These are phyloP conservation scores for Ziziphus jujuba DNA, from an alignment of 306 rosid species.

Conservation along the genomic window DNA sequence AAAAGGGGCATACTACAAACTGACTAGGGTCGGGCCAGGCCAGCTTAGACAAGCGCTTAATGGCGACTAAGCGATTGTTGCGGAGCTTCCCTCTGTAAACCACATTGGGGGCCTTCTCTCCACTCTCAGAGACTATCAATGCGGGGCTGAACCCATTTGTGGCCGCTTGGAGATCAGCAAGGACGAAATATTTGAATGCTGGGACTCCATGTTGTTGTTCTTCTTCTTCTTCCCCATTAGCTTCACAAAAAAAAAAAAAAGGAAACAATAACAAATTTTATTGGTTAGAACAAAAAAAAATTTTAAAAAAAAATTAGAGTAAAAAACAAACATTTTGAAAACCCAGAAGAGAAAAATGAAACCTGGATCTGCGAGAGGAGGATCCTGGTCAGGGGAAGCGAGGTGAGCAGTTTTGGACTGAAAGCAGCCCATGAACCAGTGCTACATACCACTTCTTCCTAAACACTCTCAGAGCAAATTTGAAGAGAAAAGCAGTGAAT, in stretches of 20 bases:
- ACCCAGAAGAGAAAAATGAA: neutral
- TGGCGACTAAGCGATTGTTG: constrained; percentile 35
- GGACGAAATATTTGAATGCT: constrained; percentile 30
- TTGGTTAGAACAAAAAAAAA: neutral
- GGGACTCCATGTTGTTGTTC: constrained; percentile 30
- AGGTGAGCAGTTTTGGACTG: constrained; percentile 46
- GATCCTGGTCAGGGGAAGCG: constrained; percentile 33
- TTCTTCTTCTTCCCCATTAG: constrained; percentile 28
- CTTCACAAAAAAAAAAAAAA: constrained; percentile 13
- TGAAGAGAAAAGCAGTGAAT: constrained; percentile 3
- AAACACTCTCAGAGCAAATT: constrained; percentile 4
- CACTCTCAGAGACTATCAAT: constrained; percentile 43
- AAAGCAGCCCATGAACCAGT: constrained; percentile 44
- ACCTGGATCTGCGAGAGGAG: constrained; percentile 46
- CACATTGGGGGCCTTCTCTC: constrained; percentile 46
- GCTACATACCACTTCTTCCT: constrained; percentile 16
- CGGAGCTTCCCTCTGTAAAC: constrained; percentile 46
- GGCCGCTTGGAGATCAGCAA: constrained; percentile 39
- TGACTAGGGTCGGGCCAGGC: constrained; percentile 49
- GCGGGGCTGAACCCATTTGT: constrained; percentile 38
- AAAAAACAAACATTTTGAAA: neutral
- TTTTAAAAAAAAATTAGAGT: neutral
- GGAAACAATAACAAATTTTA: too few relatives aligned
- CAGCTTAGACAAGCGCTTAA: constrained; percentile 41
- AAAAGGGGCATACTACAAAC: constrained; percentile 29